These are phyloP conservation scores for Candida smagusa DNA, from an alignment of 1,139 yeast species.

Conservation along the genomic window DNA sequence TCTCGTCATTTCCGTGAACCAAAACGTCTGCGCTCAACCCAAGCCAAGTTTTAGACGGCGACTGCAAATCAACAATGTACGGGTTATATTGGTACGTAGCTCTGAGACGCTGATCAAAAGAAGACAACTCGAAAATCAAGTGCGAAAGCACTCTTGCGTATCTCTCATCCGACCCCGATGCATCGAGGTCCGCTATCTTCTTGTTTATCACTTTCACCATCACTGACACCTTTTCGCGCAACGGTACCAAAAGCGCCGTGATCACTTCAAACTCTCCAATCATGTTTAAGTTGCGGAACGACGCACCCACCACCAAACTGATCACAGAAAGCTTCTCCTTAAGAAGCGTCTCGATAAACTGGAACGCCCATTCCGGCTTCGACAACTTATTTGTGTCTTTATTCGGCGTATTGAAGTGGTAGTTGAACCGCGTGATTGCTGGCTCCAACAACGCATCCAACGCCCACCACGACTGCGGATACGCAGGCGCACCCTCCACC, in stretches of 20 bases:
- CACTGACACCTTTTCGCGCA: constrained; percentile 43
- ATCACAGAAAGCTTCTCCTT: constrained; percentile 40
- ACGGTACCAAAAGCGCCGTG: constrained; percentile 49
- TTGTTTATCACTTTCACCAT: constrained; percentile 28
- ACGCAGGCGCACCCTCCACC: constrained; percentile 24
- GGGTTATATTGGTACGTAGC: constrained; percentile 57
- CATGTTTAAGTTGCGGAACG: constrained; percentile 26
- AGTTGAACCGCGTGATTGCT: constrained; percentile 60
- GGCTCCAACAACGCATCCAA: constrained; percentile 55
- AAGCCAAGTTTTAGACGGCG: constrained; percentile 44
- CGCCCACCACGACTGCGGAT: constrained; percentile 56
- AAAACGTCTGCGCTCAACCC: constrained; percentile 61
- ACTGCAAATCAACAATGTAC: constrained; percentile 25
- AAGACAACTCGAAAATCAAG: constrained; percentile 54
- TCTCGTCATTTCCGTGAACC: constrained; percentile 32
- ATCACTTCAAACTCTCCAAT: constrained; percentile 51
- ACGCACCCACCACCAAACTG: constrained; percentile 28
- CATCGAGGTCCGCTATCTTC: constrained; percentile 18
- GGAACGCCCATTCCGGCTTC: constrained; percentile 79
- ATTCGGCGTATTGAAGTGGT: constrained; percentile 61
- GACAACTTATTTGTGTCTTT: constrained; percentile 66
- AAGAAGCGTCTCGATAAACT: constrained; percentile 51
- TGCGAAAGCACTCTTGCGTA: constrained; percentile 57
- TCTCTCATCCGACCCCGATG: constrained; percentile 20
- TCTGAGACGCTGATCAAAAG: constrained; percentile 56